Conservation (phyloP, 768 basidiomycete genomes). For the Dendrothele bispora region DNA sequence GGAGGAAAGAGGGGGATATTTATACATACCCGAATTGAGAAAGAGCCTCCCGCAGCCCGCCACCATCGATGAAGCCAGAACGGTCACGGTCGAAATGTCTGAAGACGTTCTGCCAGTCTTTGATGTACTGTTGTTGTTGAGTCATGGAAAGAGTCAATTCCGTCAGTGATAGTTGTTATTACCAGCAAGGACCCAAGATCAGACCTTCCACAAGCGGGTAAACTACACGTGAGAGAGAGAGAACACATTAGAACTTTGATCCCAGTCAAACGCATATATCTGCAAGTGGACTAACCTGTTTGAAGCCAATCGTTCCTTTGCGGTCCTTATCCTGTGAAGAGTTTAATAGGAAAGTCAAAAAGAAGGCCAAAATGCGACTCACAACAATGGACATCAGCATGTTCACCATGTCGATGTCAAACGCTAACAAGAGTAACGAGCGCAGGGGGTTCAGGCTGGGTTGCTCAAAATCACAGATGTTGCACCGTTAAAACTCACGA, state of each 20-base stretch:
- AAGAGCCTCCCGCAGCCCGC: slow-evolving; percentile 69
- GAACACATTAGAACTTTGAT: neutral
- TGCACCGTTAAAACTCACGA: slow-evolving; percentile 44
- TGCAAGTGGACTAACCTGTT: slow-evolving; percentile 64
- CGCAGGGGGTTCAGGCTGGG: neutral
- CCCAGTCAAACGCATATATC: slow-evolving; percentile 12
- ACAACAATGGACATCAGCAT: slow-evolving; percentile 83
- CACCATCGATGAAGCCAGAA: slow-evolving; percentile 74
- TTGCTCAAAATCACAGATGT: neutral
- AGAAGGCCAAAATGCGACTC: too few relatives aligned
- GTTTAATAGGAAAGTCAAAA: neutral
- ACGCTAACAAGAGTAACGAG: slow-evolving; percentile 43
- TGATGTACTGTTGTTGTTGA: too few relatives aligned
- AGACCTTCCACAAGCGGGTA: slow-evolving; percentile 77
- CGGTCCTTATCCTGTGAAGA: slow-evolving; percentile 61
- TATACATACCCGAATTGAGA: slow-evolving; percentile 63
- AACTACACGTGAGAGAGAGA: slow-evolving; percentile 51
- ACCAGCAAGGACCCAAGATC: slow-evolving; percentile 50
- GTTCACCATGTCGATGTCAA: slow-evolving; percentile 86
- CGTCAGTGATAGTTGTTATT: neutral
- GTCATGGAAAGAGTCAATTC: slow-evolving; percentile 17
- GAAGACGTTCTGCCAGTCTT: slow-evolving; percentile 88
- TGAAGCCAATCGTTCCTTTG: slow-evolving; percentile 78
- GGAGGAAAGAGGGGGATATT: too few relatives aligned
- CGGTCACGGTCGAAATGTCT: slow-evolving; percentile 82